Evolutionary conservation across 2,329 filamentous ascomycete species (phyloP).

Genomic region (Cordyceps militaris): DNA sequence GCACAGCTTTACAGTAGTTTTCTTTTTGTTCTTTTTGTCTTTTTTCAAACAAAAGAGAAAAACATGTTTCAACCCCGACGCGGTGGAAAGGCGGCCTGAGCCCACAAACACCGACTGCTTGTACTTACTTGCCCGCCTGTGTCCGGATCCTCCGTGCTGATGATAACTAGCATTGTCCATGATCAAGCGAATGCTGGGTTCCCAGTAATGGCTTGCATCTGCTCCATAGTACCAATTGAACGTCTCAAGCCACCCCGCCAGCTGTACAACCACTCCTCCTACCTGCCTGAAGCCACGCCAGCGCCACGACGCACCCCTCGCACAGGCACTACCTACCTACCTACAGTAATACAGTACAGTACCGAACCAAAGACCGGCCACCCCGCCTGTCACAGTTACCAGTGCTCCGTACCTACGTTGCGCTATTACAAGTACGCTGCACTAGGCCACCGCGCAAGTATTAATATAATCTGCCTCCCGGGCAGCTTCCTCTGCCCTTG

Average conservation of each 20-base stretch:
- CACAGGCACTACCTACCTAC: background rate
- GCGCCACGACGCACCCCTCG: background rate
- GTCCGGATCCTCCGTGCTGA: background rate
- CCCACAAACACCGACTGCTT: background rate
- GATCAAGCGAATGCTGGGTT: too few relatives aligned
- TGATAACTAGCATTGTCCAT: background rate
- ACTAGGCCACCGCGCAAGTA: background rate
- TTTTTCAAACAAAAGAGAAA: background rate
- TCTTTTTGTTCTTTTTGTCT: background rate
- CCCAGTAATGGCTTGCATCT: too few relatives aligned
- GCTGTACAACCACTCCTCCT: background rate
- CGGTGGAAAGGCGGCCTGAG: background rate
- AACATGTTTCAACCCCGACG: background rate
- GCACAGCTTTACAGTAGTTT: background rate
- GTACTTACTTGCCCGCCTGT: background rate
- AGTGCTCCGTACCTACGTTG: background rate
- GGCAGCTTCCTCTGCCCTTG: background rate
- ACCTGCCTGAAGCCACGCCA: background rate
- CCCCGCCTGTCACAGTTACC: background rate
- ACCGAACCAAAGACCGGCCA: background rate
- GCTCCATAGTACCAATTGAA: background rate
- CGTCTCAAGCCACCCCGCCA: background rate
- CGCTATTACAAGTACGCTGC: background rate
- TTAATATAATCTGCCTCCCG: background rate
- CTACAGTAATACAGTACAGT: background rate